Percentiles rank a stretch among this genome's conserved stretches.
Conservation (phyloP, 768 basidiomycete genomes). For the Termitomyces sp. region DNA sequence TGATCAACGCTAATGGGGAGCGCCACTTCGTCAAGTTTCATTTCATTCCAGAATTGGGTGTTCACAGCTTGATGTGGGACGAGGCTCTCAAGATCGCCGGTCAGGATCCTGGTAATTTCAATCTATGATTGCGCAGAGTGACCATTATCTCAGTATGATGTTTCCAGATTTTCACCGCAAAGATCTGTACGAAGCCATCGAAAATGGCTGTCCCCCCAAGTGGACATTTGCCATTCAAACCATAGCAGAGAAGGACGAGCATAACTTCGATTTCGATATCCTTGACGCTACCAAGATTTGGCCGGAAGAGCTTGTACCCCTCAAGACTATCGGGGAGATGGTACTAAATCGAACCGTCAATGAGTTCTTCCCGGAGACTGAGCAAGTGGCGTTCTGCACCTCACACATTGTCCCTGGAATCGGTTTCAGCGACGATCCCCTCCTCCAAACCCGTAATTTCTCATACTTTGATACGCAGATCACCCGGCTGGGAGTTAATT, state of each 20-base stretch:
- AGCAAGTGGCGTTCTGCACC: conserved; percentile 89
- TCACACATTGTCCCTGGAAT: conserved; percentile 63
- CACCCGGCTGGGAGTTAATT: conserved; percentile 76
- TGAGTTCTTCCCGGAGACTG: conserved; percentile 82
- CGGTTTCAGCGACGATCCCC: conserved; percentile 70
- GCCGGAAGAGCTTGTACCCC: conserved; percentile 77
- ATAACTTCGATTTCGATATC: conserved; percentile 84
- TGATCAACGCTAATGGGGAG: conserved; percentile 62
- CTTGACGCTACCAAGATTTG: conserved; percentile 85
- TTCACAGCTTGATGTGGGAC: conserved; percentile 84
- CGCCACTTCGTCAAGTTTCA: conserved; percentile 88
- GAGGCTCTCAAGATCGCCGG: conserved; percentile 80
- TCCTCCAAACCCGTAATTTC: conserved; percentile 84
- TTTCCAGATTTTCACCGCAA: conserved; percentile 75
- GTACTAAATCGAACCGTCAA: conserved; percentile 57
- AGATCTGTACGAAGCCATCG: conserved; percentile 81
- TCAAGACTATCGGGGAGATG: conserved; percentile 74
- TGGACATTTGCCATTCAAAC: conserved; percentile 78
- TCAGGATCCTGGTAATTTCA: conserved; percentile 68
- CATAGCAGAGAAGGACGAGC: conserved; percentile 65
- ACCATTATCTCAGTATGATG: neutral
- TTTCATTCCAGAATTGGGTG: conserved; percentile 76
- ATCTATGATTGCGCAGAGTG: neutral
- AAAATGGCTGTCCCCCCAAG: conserved; percentile 61
- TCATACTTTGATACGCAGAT: conserved; percentile 86